Percentiles rank a stretch among this genome's conserved stretches.
Conservation (phyloP, 2,329 filamentous ascomycete species). For the Colletotrichum incanum region DNA sequence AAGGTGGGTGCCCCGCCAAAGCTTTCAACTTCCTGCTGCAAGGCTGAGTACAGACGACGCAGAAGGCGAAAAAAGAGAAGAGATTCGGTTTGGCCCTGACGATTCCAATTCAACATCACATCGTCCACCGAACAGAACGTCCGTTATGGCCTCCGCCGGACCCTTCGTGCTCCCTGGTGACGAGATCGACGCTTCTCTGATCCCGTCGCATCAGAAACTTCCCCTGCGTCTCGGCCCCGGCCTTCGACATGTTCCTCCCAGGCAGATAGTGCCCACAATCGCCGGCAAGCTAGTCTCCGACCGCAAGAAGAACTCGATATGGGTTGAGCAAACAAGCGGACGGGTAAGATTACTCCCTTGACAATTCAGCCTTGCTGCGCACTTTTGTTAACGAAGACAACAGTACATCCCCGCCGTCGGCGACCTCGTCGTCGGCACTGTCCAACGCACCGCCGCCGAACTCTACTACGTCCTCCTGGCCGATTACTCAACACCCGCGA, state of each 20-base stretch:
- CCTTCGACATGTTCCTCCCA: slow-evolving; percentile 85
- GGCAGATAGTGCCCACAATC: slow-evolving; percentile 78
- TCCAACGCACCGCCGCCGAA: slow-evolving; percentile 83
- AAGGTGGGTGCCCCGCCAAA: slow-evolving; percentile 43
- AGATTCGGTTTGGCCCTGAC: not conserved
- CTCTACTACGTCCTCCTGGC: slow-evolving; percentile 86
- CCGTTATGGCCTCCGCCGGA: slow-evolving; percentile 70
- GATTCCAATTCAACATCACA: slow-evolving; percentile 28
- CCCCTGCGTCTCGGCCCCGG: slow-evolving; percentile 88
- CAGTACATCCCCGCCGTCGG: slow-evolving; percentile 85
- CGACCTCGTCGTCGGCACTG: slow-evolving; percentile 90
- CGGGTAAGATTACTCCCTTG: slow-evolving; percentile 65
- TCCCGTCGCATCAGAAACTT: slow-evolving; percentile 79
- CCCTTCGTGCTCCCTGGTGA: slow-evolving; percentile 88
- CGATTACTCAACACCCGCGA: slow-evolving; percentile 73
- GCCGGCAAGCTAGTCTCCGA: slow-evolving; percentile 79
- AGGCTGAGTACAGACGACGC: slow-evolving; percentile 34
- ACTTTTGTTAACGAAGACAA: slow-evolving; percentile 39
- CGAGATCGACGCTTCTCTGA: slow-evolving; percentile 73
- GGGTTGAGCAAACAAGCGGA: slow-evolving; percentile 80
- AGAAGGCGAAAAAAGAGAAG: slow-evolving; percentile 11
- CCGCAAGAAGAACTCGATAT: slow-evolving; percentile 81
- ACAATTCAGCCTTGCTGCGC: not conserved
- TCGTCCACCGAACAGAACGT: not conserved
- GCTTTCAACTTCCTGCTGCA: slow-evolving; percentile 43